These are phyloP conservation scores for Amanita pallidorosea DNA, from an alignment of 768 basidiomycete species.

Conservation along the genomic window DNA sequence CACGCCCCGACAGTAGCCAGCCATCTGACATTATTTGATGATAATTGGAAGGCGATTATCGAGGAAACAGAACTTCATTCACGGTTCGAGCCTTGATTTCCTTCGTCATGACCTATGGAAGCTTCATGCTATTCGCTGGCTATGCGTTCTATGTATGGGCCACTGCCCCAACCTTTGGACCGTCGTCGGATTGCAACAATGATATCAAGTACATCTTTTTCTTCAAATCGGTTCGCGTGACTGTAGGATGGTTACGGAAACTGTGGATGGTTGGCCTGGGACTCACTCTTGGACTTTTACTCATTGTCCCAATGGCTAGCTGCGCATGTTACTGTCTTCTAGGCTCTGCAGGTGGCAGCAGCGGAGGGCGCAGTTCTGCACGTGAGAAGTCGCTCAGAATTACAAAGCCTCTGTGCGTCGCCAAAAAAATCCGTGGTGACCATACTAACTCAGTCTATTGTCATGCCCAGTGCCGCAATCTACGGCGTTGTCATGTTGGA, in stretches of 20 bases:
- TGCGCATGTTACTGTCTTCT: not conserved
- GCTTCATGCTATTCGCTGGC: conserved; percentile 7
- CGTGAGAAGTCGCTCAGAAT: not conserved
- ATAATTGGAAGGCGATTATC: not conserved
- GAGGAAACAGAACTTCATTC: not conserved
- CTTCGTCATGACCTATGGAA: conserved; percentile 5
- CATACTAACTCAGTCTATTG: not conserved
- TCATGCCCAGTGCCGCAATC: conserved; percentile 3
- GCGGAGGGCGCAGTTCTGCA: not conserved
- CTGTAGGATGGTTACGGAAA: conserved; percentile 8
- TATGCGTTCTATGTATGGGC: conserved; percentile 10
- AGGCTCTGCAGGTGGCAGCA: not conserved
- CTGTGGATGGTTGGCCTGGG: conserved; percentile 9
- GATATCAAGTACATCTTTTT: conserved; percentile 10
- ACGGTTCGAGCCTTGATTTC: conserved; percentile 2
- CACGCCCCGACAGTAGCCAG: not conserved
- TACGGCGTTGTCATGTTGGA: conserved; percentile 10
- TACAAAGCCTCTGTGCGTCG: not conserved
- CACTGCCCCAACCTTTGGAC: conserved; percentile 7
- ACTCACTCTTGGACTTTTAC: not conserved
- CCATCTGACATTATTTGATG: not conserved
- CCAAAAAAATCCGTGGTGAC: too few relatives aligned
- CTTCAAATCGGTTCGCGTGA: conserved; percentile 7
- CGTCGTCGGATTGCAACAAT: conserved; percentile 1
- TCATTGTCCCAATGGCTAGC: not conserved